phyloP scores from a whole-genome alignment of 2,329 filamentous ascomycete genomes.

The Graphilbum sp. region DNA sequence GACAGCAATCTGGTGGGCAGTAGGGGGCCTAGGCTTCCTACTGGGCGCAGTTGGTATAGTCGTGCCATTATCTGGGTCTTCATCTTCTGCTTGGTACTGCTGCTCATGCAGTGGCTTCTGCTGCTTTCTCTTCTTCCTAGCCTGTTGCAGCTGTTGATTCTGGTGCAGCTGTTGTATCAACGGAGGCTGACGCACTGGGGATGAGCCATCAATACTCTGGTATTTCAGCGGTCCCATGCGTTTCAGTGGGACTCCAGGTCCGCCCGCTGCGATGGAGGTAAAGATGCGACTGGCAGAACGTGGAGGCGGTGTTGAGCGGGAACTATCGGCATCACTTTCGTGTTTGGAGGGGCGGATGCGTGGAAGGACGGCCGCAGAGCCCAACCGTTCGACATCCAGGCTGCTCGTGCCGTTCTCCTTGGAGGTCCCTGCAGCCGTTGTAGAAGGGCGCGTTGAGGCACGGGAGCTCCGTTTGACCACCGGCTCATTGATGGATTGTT shows the following conservation, averaged over 20 bases:
- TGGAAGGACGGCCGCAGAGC: conserved; percentile 36
- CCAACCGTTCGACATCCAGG: conserved; percentile 31
- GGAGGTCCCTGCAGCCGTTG: conserved; percentile 9
- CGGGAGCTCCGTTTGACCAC: conserved; percentile 39
- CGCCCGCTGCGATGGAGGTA: conserved; percentile 24
- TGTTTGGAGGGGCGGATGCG: conserved; percentile 48
- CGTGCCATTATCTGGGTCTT: conserved; percentile 4
- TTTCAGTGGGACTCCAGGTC: conserved; percentile 25
- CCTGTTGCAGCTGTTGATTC: conserved; percentile 12
- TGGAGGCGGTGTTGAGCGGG: conserved; percentile 31
- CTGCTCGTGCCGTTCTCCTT: conserved; percentile 11
- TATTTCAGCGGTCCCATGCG: conserved; percentile 39
- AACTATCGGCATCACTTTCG: conserved; percentile 36
- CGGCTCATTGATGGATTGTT: conserved; percentile 47
- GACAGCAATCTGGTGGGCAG: conserved; percentile 67
- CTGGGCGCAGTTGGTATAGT: conserved; percentile 16
- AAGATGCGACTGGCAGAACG: conserved; percentile 20
- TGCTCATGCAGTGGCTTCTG: conserved; percentile 11
- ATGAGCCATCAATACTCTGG: conserved; percentile 43
- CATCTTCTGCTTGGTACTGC: conserved; percentile 3
- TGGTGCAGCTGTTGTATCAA: conserved; percentile 10
- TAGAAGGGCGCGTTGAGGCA: conserved; percentile 12
- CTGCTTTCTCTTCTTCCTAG: background rate
- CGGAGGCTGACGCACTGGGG: conserved; percentile 30
- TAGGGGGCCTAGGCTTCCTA: conserved; percentile 56